Conservation (phyloP, 805 yeast species). For the Grigorovia yakushimaensis region DNA sequence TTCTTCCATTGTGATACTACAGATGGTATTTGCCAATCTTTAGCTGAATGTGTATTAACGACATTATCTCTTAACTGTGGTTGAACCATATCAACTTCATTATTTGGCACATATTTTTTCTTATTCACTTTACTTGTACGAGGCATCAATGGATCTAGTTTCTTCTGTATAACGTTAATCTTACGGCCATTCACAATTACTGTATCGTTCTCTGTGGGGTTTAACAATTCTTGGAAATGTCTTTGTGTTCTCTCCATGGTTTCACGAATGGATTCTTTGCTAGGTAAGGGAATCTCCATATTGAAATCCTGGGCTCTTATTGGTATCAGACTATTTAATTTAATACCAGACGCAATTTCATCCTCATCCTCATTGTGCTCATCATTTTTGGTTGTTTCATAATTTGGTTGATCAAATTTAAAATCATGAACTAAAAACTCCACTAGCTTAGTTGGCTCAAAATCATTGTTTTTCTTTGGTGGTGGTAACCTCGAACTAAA, state of each 20-base stretch:
- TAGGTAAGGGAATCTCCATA: slow-evolving; percentile 35
- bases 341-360: slow-evolving; percentile 18
- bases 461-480: slow-evolving; percentile 7
- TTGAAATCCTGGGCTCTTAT: slow-evolving; percentile 38
- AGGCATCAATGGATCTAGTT: slow-evolving; percentile 78
- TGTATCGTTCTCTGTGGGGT: slow-evolving; percentile 34
- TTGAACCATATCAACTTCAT: slow-evolving; percentile 2
- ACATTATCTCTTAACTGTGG: slow-evolving; percentile 1
- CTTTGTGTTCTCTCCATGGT: slow-evolving; percentile 49
- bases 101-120: slow-evolving; percentile 39
- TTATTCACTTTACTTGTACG: slow-evolving; percentile 52
- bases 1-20: slow-evolving; percentile 94
- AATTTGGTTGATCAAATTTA: not conserved
- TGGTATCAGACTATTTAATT: slow-evolving; percentile 52
- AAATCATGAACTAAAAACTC: not conserved
- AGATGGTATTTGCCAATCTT: slow-evolving; percentile 78
- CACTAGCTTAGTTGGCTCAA: not conserved
- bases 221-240: slow-evolving; percentile 13
- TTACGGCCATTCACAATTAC: slow-evolving; percentile 41
- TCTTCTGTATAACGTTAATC: slow-evolving; percentile 7
- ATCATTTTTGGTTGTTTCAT: not conserved
- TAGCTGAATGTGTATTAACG: not conserved
- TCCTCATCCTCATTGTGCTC: slow-evolving; percentile 1
- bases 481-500: slow-evolving; percentile 19
- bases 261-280: slow-evolving; percentile 35